Evolutionary conservation across 1,139 yeast species (phyloP), one percentile per base, ranked within the genome.

Genomic region (Blastobotrys apis): DNA sequence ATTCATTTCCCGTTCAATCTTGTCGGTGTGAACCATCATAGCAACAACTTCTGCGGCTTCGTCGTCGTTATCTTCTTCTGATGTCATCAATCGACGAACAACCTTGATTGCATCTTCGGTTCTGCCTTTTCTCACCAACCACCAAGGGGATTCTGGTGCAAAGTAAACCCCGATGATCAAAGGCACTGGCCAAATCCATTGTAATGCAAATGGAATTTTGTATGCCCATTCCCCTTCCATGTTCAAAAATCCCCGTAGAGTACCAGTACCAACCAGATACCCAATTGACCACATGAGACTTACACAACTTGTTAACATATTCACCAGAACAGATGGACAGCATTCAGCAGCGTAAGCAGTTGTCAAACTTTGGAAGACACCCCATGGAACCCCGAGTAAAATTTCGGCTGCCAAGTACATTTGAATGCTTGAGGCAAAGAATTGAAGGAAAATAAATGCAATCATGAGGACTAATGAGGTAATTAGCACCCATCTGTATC

Each of bases 181-280:
- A n/a, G 75, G 76, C 43, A 74, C 50, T 2, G 81, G 80, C 81
- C 82, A 78, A 10, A 71, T 57, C 84, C 84, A 79, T 59, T 78
- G 83, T 20, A 75, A 43, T 0, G 75, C 78, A 56, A 70, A 73
- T 1, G 79, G 78, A 23, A 73, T 59, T 41, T 64, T 59, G 59
- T 69, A 72, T 1, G 72, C 62, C 58, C 63, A 52, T 4, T 43
- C 37, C 12, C 30, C 31, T 10, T 25, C 23, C 16, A 17, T 21
- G 20, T 13, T 19, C 16, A 29, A 32, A 17, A 16, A 22, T 10
- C 42, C 46, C 13, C 42, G 25, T 8, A 43, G 33, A 12, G 34
- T 42, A 10, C 42, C 46, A 20, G 26, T 33, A 1, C 39, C 16
- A 40, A 70, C 58, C 33, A 71, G 56, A 47, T 69, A 73, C 8